Evolutionary conservation across 139 green algal genomes (phyloP).

Genomic region (Yamagishiella unicocca): DNA sequence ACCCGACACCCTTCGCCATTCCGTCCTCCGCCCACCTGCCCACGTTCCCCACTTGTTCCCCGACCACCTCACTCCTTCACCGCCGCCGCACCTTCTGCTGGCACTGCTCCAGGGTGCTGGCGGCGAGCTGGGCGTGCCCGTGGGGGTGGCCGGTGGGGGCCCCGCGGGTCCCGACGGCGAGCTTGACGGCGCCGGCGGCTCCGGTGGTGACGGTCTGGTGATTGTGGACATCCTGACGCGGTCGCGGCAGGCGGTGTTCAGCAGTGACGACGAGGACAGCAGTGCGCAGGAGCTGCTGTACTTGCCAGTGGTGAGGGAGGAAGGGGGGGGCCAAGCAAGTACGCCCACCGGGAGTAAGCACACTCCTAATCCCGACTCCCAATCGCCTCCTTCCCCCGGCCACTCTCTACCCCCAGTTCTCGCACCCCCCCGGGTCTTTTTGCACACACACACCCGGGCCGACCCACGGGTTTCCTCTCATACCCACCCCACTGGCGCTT

Average conservation of each 20-base stretch:
- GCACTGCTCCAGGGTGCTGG: conserved; percentile 18
- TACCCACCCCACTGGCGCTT: too few relatives aligned
- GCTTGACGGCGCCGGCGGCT: not conserved
- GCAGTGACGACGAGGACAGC: conserved; percentile 35
- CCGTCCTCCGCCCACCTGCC: not conserved
- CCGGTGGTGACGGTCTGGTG: not conserved
- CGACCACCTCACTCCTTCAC: too few relatives aligned
- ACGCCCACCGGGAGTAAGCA: too few relatives aligned
- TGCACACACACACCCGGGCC: too few relatives aligned
- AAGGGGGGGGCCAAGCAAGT: not conserved
- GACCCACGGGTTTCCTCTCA: too few relatives aligned
- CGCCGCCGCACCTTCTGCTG: too few relatives aligned
- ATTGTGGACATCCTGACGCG: conserved; percentile 2
- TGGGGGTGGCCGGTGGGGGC: too few relatives aligned
- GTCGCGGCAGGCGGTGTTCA: not conserved
- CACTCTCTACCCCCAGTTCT: too few relatives aligned
- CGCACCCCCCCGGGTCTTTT: too few relatives aligned
- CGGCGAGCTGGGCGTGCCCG: conserved; percentile 23
- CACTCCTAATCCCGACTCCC: too few relatives aligned
- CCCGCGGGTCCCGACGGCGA: not conserved
- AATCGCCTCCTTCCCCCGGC: too few relatives aligned
- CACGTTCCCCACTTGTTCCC: too few relatives aligned
- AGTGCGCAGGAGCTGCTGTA: conserved; percentile 33
- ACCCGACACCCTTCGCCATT: not conserved
- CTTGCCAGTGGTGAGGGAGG: conserved; percentile 25